These are phyloP conservation scores for Alternaria arborescens DNA, from an alignment of 2,329 filamentous ascomycete species.

Conservation along the genomic window DNA sequence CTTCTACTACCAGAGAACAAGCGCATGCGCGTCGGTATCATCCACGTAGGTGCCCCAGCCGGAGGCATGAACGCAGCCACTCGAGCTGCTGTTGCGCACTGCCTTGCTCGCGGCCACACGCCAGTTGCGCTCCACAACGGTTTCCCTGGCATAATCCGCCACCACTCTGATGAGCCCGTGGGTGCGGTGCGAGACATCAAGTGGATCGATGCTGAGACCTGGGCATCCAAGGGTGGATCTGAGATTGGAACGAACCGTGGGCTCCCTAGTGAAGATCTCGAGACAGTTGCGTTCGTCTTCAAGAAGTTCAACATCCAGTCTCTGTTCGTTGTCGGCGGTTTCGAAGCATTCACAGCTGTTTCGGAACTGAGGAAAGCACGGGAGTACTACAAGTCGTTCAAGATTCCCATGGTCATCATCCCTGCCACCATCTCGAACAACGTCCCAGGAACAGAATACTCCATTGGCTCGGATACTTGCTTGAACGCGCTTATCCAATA, in stretches of 20 bases:
- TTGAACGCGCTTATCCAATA: constrained; percentile 94
- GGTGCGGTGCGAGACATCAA: constrained; percentile 84
- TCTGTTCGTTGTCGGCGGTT: constrained; percentile 90
- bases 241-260: constrained; percentile 98
- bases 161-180: constrained; percentile 83
- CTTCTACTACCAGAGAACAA: constrained; percentile 74
- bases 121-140: constrained; percentile 95
- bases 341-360: constrained; percentile 94
- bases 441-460: constrained; percentile 97
- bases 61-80: constrained; percentile 99
- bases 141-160: constrained; percentile 90
- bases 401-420: constrained; percentile 88
- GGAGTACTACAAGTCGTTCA: constrained; percentile 80
- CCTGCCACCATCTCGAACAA: constrained; percentile 99
- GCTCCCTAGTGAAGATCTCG: constrained; percentile 86
- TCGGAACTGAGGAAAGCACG: constrained; percentile 85
- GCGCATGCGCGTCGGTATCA: constrained; percentile 92
- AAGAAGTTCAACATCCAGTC: constrained; percentile 88
- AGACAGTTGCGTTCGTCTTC: constrained; percentile 82
- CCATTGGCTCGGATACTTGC: constrained; percentile 94
- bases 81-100: constrained; percentile 91
- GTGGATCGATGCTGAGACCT: constrained; percentile 94
- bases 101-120: constrained; percentile 88
- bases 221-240: constrained; percentile 95
- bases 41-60: constrained; percentile 95